Conservation (phyloP, 306 rosid species). For the Vigna unguiculata region DNA sequence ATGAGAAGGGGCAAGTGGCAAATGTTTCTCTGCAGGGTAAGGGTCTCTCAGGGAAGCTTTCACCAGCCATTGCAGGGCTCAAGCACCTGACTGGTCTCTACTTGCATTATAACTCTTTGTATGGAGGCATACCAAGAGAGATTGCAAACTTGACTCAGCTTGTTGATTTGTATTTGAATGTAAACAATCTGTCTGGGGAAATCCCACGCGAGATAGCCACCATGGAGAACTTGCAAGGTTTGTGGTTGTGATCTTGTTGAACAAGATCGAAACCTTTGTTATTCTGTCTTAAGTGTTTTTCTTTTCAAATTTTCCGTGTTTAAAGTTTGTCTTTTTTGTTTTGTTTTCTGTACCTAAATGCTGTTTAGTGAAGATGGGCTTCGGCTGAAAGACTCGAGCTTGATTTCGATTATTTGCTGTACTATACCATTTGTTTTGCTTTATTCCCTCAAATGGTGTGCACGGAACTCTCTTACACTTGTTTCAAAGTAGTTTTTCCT, state of each 20-base stretch:
- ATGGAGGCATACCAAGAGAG: slow-evolving; percentile 72
- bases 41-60: slow-evolving; percentile 72
- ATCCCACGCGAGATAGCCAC: slow-evolving; percentile 67
- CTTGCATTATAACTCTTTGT: slow-evolving; percentile 73
- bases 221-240: slow-evolving; percentile 73
- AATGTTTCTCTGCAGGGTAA: slow-evolving; percentile 78
- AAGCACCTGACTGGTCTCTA: slow-evolving; percentile 80
- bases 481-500: not conserved
- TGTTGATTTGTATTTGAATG: slow-evolving; percentile 77
- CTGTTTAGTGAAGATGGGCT: slow-evolving; percentile 17
- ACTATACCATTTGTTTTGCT: not conserved
- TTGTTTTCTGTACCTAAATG: not conserved
- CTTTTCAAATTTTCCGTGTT: not conserved
- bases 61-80: slow-evolving; percentile 70
- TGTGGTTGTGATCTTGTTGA: slow-evolving; percentile 8
- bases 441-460: not conserved
- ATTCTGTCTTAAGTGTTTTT: not conserved
- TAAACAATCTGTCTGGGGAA: slow-evolving; percentile 70
- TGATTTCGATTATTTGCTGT: slow-evolving; percentile 35
- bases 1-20: slow-evolving; percentile 66
- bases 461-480: not conserved
- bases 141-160: slow-evolving; percentile 64
- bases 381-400: slow-evolving; percentile 22
- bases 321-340: not conserved
- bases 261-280: slow-evolving; percentile 23